These are phyloP conservation scores for Lepidium aucheri DNA, from an alignment of 345 rosid genomes.

Conservation along the genomic window DNA sequence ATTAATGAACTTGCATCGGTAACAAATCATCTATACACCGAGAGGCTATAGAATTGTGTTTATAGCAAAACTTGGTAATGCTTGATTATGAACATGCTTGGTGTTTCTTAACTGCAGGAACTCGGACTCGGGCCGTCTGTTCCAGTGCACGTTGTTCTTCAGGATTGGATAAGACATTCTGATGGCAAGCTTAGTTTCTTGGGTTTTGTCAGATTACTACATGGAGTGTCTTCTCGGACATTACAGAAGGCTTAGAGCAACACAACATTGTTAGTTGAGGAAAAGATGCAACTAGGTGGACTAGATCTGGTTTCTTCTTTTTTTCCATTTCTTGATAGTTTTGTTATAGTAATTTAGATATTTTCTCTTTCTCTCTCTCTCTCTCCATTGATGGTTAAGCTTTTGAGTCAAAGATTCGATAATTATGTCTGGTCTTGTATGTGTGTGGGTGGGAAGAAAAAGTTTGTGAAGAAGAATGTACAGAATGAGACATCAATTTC, in stretches of 20 bases:
- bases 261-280: conserved; percentile 2
- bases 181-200: conserved; percentile 89
- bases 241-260: conserved; percentile 57
- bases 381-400: neutral
- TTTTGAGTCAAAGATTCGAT: conserved; percentile 11
- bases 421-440: neutral
- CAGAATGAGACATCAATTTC: neutral
- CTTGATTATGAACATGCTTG: neutral
- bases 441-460: neutral
- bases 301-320: conserved; percentile 7
- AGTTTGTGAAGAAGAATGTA: conserved; percentile 9
- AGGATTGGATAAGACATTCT: conserved; percentile 85
- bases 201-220: conserved; percentile 83
- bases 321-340: conserved; percentile 8
- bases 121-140: conserved; percentile 87
- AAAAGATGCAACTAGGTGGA: conserved; percentile 6
- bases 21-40: neutral
- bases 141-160: conserved; percentile 81
- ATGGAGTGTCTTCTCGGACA: conserved; percentile 75
- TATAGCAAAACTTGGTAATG: neutral
- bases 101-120: conserved; percentile 44
- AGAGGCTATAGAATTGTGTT: neutral
- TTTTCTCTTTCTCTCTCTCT: no score
- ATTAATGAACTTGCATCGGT: conserved; percentile 91
- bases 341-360: neutral